phyloP scores from a whole-genome alignment of 352 stramenopile species.

The Globisporangium paddicum region DNA sequence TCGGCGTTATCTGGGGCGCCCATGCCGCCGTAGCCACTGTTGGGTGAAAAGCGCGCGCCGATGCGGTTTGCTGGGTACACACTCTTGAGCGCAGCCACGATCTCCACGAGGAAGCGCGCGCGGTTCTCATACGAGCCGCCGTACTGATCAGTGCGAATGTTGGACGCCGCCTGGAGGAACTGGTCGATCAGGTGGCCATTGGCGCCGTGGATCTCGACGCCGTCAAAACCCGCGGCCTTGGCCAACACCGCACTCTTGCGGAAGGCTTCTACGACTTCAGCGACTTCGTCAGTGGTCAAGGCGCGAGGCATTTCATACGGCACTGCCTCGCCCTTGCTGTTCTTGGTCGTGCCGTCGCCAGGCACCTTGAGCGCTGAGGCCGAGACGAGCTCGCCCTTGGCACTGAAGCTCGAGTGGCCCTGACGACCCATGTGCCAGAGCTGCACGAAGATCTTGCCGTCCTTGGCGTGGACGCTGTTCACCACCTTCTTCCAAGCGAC shows the following conservation, averaged over 20 bases:
- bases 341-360: background rate
- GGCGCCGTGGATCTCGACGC: slow-evolving; percentile 77
- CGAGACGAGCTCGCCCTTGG: slow-evolving; percentile 41
- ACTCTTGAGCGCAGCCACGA: slow-evolving; percentile 30
- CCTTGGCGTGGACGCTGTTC: slow-evolving; percentile 50
- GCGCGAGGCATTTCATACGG: background rate
- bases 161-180: slow-evolving; percentile 67
- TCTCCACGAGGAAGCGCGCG: slow-evolving; percentile 42
- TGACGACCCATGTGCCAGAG: slow-evolving; percentile 78
- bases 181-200: slow-evolving; percentile 90
- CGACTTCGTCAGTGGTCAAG: slow-evolving; percentile 48
- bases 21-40: slow-evolving; percentile 54
- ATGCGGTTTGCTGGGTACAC: slow-evolving; percentile 8
- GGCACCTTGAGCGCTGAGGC: slow-evolving; percentile 20
- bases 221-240: slow-evolving; percentile 79
- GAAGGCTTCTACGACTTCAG: slow-evolving; percentile 54
- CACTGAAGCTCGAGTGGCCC: slow-evolving; percentile 47
- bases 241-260: slow-evolving; percentile 36
- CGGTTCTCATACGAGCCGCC: slow-evolving; percentile 69
- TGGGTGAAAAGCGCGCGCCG: slow-evolving; percentile 17
- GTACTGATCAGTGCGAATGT: slow-evolving; percentile 79
- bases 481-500: slow-evolving; percentile 28
- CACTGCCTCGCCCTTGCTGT: background rate
- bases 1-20: slow-evolving; percentile 11
- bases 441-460: slow-evolving; percentile 62